These are phyloP conservation scores for Fusarium stilboides DNA, from an alignment of 2,329 filamentous ascomycete species.

Conservation along the genomic window DNA sequence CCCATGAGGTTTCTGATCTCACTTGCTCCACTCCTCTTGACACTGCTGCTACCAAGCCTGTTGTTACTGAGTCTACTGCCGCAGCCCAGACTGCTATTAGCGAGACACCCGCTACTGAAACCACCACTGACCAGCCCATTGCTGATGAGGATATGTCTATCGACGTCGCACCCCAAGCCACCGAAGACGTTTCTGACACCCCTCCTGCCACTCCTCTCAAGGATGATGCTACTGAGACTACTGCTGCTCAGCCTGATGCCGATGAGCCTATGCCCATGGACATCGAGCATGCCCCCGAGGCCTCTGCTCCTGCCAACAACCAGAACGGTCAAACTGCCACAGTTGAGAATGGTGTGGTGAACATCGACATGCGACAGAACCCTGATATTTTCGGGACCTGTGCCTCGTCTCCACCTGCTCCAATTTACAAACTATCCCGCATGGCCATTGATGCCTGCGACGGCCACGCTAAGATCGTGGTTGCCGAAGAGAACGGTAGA, in stretches of 20 bases:
- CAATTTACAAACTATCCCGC: slow-evolving; percentile 48
- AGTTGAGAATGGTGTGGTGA: slow-evolving; percentile 47
- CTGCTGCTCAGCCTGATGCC: not conserved
- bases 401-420: slow-evolving; percentile 28
- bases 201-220: not conserved
- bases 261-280: not conserved
- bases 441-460: slow-evolving; percentile 49
- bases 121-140: not conserved
- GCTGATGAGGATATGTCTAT: slow-evolving; percentile 3
- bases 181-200: not conserved
- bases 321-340: slow-evolving; percentile 12
- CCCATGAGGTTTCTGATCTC: slow-evolving; percentile 2
- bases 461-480: slow-evolving; percentile 52
- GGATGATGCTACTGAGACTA: not conserved
- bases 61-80: not conserved
- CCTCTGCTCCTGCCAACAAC: not conserved
- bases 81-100: not conserved
- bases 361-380: slow-evolving; percentile 55
- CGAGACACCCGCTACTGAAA: not conserved
- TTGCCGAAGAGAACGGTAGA: slow-evolving; percentile 50
- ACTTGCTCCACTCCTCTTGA: not conserved
- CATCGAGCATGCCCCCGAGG: not conserved
- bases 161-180: not conserved
- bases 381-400: slow-evolving; percentile 55
- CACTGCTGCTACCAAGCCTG: not conserved